phyloP scores from a whole-genome alignment of 163 green algal species.

The Chlamydomonas reinhardtii region DNA sequence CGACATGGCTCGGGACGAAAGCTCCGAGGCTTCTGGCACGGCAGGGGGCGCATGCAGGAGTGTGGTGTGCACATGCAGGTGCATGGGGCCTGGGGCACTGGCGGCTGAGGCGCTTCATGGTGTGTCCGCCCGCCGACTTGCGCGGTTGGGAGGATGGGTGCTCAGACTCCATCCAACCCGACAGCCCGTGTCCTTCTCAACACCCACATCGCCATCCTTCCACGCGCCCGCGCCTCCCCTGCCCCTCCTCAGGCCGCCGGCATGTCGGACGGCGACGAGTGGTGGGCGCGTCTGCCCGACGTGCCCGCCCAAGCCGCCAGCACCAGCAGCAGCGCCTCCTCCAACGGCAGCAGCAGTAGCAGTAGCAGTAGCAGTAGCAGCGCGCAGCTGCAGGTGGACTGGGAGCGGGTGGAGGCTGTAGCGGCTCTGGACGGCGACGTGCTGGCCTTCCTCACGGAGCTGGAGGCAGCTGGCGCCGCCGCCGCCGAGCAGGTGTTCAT shows the following conservation, averaged over 20 bases:
- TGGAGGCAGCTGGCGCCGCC: not conserved
- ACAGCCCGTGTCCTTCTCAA: no score
- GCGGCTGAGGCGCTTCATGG: no score
- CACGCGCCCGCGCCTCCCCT: no score
- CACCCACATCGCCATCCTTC: no score
- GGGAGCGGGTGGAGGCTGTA: slow-evolving; percentile 14
- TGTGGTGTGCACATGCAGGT: no score
- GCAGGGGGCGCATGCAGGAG: no score
- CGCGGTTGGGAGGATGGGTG: no score
- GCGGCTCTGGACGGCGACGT: slow-evolving; percentile 7
- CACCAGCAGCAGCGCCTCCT: not conserved
- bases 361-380: not conserved
- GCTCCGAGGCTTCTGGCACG: no score
- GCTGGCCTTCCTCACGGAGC: slow-evolving; percentile 30
- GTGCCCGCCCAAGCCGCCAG: not conserved
- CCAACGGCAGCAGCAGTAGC: not conserved
- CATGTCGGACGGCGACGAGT: slow-evolving; percentile 42
- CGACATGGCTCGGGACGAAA: no score
- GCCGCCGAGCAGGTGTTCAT: slow-evolving; percentile 26
- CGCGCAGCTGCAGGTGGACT: not conserved
- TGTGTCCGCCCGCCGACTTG: no score
- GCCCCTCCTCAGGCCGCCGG: slow-evolving; percentile 8
- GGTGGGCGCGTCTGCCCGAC: slow-evolving; percentile 21
- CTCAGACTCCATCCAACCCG: no score
- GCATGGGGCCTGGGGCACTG: no score